A percentile compares a stretch with the other conserved stretches of the same genome.
These are phyloP conservation scores for Tulasnella sp. DNA, from an alignment of 768 basidiomycete species.

Conservation along the genomic window DNA sequence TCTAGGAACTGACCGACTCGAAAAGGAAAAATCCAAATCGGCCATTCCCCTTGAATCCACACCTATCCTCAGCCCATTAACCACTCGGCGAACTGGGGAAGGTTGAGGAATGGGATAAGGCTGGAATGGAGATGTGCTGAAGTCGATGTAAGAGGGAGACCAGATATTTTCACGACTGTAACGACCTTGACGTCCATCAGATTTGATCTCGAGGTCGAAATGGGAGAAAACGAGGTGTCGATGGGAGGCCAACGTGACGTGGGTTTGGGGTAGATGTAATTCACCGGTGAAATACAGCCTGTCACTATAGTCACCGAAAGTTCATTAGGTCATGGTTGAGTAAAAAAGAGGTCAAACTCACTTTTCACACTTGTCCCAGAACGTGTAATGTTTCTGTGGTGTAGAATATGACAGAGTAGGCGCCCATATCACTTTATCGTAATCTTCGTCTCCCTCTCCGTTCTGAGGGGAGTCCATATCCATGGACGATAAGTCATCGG, in stretches of 20 bases:
- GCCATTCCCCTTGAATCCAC: no score
- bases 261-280: not conserved
- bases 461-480: no score
- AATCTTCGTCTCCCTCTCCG: constrained; percentile 7
- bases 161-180: constrained; percentile 13
- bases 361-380: constrained; percentile 8
- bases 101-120: no score
- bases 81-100: no score
- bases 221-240: constrained; percentile 9
- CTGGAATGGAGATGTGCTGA: constrained; percentile 5
- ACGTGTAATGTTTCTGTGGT: constrained; percentile 6
- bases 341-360: not conserved
- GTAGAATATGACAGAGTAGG: not conserved
- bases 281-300: constrained; percentile 1
- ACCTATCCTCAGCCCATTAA: no score
- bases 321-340: not conserved
- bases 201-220: constrained; percentile 14
- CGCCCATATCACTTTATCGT: not conserved
- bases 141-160: constrained; percentile 13
- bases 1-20: no score
- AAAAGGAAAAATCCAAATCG: no score
- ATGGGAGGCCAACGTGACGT: not conserved
- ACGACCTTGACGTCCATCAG: constrained; percentile 13
- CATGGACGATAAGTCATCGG: no score
- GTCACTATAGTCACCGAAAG: not conserved